Conservation (phyloP, 345 rosid genomes). For the Ceriops tagal region DNA sequence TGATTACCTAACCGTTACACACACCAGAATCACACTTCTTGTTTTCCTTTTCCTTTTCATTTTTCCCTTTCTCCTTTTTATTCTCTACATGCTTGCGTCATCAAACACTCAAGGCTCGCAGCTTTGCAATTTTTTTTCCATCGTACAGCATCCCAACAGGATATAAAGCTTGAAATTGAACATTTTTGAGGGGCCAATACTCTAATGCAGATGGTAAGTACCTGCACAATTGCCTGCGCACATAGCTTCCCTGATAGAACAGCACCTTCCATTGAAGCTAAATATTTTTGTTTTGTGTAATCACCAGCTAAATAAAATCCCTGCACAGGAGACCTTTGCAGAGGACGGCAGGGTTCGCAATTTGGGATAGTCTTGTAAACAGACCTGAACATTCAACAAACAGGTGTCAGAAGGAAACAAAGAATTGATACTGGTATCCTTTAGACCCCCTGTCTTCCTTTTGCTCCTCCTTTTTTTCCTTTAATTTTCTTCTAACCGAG, state of each 20-base stretch:
- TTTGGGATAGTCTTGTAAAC: constrained; percentile 84
- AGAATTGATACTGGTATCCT: neutral
- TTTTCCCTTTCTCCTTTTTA: too few relatives aligned
- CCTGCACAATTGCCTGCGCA: constrained; percentile 82
- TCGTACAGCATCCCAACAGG: too few relatives aligned
- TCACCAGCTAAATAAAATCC: constrained; percentile 94
- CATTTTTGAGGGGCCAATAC: neutral
- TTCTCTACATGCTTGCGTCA: too few relatives aligned
- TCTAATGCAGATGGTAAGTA: constrained; percentile 15
- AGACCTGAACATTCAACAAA: constrained; percentile 48
- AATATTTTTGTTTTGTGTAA: constrained; percentile 90
- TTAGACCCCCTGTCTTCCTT: neutral
- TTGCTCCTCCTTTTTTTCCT: too few relatives aligned
- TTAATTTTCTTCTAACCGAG: too few relatives aligned
- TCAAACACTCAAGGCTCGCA: too few relatives aligned
- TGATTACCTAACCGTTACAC: neutral
- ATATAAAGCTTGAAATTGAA: neutral
- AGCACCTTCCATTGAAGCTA: constrained; percentile 99
- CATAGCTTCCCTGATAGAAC: constrained; percentile 92
- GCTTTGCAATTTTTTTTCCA: too few relatives aligned
- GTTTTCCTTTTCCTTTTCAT: too few relatives aligned
- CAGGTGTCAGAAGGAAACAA: neutral
- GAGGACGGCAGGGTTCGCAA: constrained; percentile 91
- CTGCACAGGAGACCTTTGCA: constrained; percentile 80
- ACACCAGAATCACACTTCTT: too few relatives aligned